Conservation (phyloP, 2,329 filamentous ascomycete species). For the Coleophoma cylindrospora region DNA sequence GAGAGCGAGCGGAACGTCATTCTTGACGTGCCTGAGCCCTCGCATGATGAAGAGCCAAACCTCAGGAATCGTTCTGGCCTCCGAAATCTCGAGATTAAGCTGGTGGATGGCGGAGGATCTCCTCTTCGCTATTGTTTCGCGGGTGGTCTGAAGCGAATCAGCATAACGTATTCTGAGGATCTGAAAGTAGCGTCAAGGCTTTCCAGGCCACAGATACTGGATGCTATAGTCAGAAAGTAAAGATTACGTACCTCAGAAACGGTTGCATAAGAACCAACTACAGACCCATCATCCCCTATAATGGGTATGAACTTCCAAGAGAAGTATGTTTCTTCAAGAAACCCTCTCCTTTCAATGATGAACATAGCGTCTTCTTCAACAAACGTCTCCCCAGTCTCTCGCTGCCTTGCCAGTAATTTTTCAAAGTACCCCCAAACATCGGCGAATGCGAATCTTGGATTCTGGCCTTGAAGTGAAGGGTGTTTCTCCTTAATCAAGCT, state of each 20-base stretch:
- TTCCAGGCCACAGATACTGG: too few relatives aligned
- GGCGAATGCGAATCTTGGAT: conserved; percentile 33
- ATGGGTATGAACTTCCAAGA: conserved; percentile 35
- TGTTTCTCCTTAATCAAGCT: conserved; percentile 27
- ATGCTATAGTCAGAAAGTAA: too few relatives aligned
- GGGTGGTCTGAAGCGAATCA: conserved; percentile 20
- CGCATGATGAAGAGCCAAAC: conserved; percentile 23
- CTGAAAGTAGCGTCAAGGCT: too few relatives aligned
- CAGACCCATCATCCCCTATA: conserved; percentile 28
- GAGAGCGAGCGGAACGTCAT: conserved; percentile 25
- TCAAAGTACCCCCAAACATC: conserved; percentile 29
- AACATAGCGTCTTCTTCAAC: conserved; percentile 19
- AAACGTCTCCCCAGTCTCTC: conserved; percentile 17
- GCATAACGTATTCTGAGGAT: too few relatives aligned
- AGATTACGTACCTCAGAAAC: conserved; percentile 14
- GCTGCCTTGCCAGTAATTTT: conserved; percentile 21
- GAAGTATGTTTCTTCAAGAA: conserved; percentile 30
- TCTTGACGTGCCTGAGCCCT: conserved; percentile 18
- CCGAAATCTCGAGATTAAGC: conserved; percentile 25
- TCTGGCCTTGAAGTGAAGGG: conserved; percentile 26
- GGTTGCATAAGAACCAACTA: conserved; percentile 10
- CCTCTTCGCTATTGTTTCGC: conserved; percentile 28
- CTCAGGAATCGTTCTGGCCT: conserved; percentile 24
- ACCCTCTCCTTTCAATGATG: conserved; percentile 25
- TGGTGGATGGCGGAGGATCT: conserved; percentile 29